Evolutionary conservation across 1,284 basidiomycete genomes (phyloP), one percentile per base, ranked within the genome.

Genomic region (Ganoderma multipileum): DNA sequence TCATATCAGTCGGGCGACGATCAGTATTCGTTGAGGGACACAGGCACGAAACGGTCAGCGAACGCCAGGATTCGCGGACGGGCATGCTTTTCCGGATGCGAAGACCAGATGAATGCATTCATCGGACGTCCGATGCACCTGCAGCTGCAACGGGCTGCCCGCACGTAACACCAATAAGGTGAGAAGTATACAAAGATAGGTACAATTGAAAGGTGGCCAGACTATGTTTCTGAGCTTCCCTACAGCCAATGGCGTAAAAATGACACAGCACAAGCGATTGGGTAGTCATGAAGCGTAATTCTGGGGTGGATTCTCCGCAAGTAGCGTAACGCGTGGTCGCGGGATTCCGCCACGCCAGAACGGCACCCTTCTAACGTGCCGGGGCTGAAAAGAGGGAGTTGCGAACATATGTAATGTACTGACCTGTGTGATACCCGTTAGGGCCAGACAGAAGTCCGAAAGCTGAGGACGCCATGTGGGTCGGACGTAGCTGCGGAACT

Each of bases 361-460:
- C 6, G 28, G 33, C 33, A 6, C 28, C 52, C 16, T 55, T 33
- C 28, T 28, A 14, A 26, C 16, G 5, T 18, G 14, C 52, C 28
- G 52, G 28, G 11, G 28, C 28, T 23, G 38, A 39, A 60, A 7
- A 42, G 23, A 39, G 41, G 16, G n/a, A 28, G 16, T 50, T 12
- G 52, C 20, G 52, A 33, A 62, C 38, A 58, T 60, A 63, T 38
- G n/a, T n/a, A n/a, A n/a, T 54, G 58, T 42, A 77, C 77, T 64
- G 70, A 96, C 95, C 86, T 99, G 97, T 18, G 90, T 92, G 67
- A 99, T 96, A 18, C 96, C 96, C 6, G 97, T 99, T 62, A 99
- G 84, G 41, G 88, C 80, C 4, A 85, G 94, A 80, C 97, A 99
- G 78, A 98, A 99, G 23, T 87, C 81, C 20, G 93, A 92, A 11